Base-by-base conservation (phyloP, 306 rosid species). In the Fragaria nilgerrensis region DNA sequence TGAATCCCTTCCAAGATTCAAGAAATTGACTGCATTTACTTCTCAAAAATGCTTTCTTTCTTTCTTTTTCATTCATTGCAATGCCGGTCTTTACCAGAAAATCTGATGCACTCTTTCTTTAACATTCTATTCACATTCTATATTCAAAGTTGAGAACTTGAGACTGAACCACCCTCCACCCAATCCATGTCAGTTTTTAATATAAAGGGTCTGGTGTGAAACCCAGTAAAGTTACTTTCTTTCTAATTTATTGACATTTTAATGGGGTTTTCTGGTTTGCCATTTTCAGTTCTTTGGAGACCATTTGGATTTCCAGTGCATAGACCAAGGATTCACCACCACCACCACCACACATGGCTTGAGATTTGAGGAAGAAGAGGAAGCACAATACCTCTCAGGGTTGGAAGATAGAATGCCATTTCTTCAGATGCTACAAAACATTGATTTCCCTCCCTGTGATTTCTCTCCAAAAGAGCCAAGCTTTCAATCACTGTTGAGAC, bases 381-480 rank as follows among this genome's bases (percentile, higher is more conserved):
- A 77, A 69, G 75, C 86, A 55, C 78, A 75, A 8, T 79, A 75
- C 19, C 16, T 83, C 59, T 75, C 86, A 52, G 84, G 80, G 43
- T 87, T 88, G 53, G 96, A 86, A 29, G 88, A 90, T 9, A 89
- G 72, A 80, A 87, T 92, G 85, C 97, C 97, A 50, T 91, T 95
- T 61, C 93, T 95, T 17, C 92, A 91, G 72, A 95, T 92, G 97
- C 86, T 92, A 52, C 98, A 92, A 45, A 86, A 81, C 84, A 90
- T 90, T 49, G 96, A 91, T 64, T 72, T 91, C 32, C 84, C 90
- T n/a, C 84, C 86, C n/a, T 81, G 83, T 20, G 74, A 88, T 71
- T 82, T 85, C 64, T 83, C 90, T 65, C 11, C 77, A 50, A 95
- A 86, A 81, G 96, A 92, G 44, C 87, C 96, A 47, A 84, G 77